Conservation (phyloP, 2,329 filamentous ascomycete genomes). For the Arthrobotrys sinensis region DNA sequence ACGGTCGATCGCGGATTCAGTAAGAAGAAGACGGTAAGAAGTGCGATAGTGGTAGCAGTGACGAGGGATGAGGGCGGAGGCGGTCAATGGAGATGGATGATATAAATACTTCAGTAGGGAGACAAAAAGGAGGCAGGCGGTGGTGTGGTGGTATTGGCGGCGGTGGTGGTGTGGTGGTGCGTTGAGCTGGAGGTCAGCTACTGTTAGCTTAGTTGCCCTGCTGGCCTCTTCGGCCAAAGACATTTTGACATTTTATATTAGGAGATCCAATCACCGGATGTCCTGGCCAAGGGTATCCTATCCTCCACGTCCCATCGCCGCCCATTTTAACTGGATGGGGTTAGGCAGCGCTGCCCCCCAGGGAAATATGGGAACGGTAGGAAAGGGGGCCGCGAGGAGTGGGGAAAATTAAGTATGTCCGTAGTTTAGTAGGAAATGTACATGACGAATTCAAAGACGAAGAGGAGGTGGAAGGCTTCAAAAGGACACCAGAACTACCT, state of each 20-base stretch:
- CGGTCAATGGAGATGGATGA: conserved; percentile 22
- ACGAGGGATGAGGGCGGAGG: conserved; percentile 14
- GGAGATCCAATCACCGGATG: conserved; percentile 39
- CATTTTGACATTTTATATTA: conserved; percentile 29
- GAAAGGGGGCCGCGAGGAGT: conserved; percentile 7
- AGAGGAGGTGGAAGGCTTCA: no score
- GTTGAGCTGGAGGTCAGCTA: conserved; percentile 41
- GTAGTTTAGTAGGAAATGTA: neutral
- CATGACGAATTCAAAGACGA: neutral
- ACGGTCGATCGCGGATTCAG: conserved; percentile 5
- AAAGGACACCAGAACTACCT: neutral
- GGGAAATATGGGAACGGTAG: neutral
- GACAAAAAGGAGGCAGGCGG: conserved; percentile 38
- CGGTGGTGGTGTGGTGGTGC: conserved; percentile 38
- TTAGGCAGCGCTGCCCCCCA: conserved; percentile 6
- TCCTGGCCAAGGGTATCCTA: conserved; percentile 23
- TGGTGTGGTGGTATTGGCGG: conserved; percentile 21
- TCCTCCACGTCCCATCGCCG: conserved; percentile 32
- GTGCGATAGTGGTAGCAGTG: conserved; percentile 5
- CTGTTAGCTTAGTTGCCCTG: conserved; percentile 47
- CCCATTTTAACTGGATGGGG: conserved; percentile 41
- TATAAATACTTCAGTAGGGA: conserved; percentile 31
- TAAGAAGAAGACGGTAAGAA: conserved; percentile 5
- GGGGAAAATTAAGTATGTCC: neutral
- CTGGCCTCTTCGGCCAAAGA: conserved; percentile 53